Evolutionary conservation across 2,329 filamentous ascomycete species (phyloP).

Genomic region (Cercospora canescens): DNA sequence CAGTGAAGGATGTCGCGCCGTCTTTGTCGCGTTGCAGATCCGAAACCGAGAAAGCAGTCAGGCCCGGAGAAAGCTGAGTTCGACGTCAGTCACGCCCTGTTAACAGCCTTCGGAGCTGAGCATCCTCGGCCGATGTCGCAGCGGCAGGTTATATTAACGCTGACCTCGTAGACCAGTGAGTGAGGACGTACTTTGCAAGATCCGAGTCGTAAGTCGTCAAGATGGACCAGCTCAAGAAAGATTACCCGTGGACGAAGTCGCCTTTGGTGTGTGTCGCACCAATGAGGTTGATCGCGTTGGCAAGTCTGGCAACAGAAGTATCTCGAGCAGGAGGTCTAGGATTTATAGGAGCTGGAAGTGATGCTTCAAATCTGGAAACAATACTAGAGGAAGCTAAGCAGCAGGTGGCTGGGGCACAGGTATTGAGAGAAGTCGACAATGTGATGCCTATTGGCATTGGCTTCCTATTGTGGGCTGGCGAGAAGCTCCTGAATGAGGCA

Average conservation of each 20-base stretch:
- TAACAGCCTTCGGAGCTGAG: not conserved
- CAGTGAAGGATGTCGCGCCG: slow-evolving; percentile 9
- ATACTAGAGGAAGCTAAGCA: slow-evolving; percentile 33
- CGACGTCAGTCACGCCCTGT: slow-evolving; percentile 12
- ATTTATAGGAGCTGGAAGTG: slow-evolving; percentile 48
- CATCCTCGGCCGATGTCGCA: slow-evolving; percentile 17
- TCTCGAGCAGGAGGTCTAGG: slow-evolving; percentile 54
- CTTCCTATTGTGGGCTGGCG: slow-evolving; percentile 58
- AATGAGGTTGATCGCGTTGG: slow-evolving; percentile 65
- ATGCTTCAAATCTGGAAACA: slow-evolving; percentile 37
- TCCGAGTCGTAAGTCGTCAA: not conserved
- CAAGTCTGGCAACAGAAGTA: slow-evolving; percentile 60
- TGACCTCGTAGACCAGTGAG: not conserved
- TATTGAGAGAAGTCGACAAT: slow-evolving; percentile 21
- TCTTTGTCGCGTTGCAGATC: slow-evolving; percentile 1
- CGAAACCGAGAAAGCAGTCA: not conserved
- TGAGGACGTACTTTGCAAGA: not conserved
- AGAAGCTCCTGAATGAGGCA: slow-evolving; percentile 42
- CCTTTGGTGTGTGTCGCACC: slow-evolving; percentile 65
- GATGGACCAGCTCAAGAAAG: slow-evolving; percentile 27
- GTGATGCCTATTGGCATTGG: slow-evolving; percentile 59
- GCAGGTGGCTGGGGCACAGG: slow-evolving; percentile 27
- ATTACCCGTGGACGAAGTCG: slow-evolving; percentile 59
- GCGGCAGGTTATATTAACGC: not conserved
- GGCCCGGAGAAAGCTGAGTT: slow-evolving; percentile 7